Evolutionary conservation across 1,284 basidiomycete species (phyloP).

Genomic region (Boletus semigastroideus): DNA sequence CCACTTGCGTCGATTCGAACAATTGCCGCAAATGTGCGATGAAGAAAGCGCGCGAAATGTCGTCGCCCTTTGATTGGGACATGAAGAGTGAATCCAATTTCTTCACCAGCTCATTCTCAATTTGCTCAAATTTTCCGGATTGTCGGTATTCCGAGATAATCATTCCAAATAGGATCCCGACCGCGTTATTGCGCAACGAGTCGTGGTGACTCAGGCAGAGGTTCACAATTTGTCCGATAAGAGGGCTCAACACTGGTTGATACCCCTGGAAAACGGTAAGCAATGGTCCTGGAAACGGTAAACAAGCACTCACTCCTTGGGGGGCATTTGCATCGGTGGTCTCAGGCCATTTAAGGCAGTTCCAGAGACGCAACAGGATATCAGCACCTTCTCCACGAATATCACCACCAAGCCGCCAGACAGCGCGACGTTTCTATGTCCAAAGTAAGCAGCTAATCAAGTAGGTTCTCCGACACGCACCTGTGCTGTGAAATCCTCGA

Average conservation of each 20-base stretch:
- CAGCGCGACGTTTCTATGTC: slow-evolving; percentile 85
- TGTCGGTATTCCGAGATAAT: slow-evolving; percentile 90
- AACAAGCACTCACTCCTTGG: slow-evolving; percentile 54
- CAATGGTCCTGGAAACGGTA: background rate
- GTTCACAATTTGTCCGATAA: slow-evolving; percentile 90
- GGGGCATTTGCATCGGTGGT: slow-evolving; percentile 52
- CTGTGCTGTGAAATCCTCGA: slow-evolving; percentile 93
- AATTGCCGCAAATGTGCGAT: slow-evolving; percentile 88
- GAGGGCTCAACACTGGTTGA: slow-evolving; percentile 79
- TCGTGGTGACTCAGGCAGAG: slow-evolving; percentile 95
- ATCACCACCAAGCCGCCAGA: slow-evolving; percentile 95
- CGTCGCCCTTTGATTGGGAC: slow-evolving; percentile 88
- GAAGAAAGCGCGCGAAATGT: slow-evolving; percentile 91
- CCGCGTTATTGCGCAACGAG: slow-evolving; percentile 85
- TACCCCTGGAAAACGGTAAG: slow-evolving; percentile 58
- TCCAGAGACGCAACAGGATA: slow-evolving; percentile 86
- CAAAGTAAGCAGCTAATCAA: slow-evolving; percentile 15
- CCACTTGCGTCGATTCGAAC: slow-evolving; percentile 82
- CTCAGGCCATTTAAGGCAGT: slow-evolving; percentile 80
- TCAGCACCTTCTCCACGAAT: slow-evolving; percentile 89
- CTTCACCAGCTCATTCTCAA: slow-evolving; percentile 94
- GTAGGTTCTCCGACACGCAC: slow-evolving; percentile 38
- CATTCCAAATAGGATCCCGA: slow-evolving; percentile 94
- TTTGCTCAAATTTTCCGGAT: slow-evolving; percentile 77
- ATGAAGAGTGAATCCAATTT: slow-evolving; percentile 91